Evolutionary conservation across 495 filamentous ascomycete genomes (phyloP), one percentile per base, ranked within the genome.

Genomic region (Poronia punctata): DNA sequence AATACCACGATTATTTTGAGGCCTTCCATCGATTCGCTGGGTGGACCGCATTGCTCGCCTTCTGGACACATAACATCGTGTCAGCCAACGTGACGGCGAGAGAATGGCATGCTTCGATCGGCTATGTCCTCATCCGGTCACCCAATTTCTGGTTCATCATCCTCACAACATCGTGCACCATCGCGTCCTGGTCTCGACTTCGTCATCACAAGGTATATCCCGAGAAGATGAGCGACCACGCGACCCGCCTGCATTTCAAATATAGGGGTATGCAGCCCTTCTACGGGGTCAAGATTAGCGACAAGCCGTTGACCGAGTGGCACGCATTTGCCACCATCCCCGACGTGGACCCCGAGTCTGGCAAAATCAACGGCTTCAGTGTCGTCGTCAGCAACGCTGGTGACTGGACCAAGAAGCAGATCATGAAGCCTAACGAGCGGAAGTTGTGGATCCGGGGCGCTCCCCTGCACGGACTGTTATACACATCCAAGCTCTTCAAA

Each of bases 261-360:
- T 76, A 83, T 43, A 35, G 68, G 45, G 66, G 72, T 35, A 66
- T 70, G 57, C 40, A 49, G 5, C 54, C 54, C 18, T 74, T 66
- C 67, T 80, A 67, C 52, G 61, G 76, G 49, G 60, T 67, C 18
- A 70, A 65, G 43, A 62, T 78, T 28, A 76, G 75, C 22, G 62
- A 74, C 38, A 66, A 66, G 11, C 80, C 80, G 0, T 61, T 92
- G 37, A 73, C 66, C 9, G 86, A 93, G 67, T 87, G 82, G 74
- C 86, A 93, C 62, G 74, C 80, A 6, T 93, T 93, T 48, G 86
- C 85, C 14, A 82, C 80, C 16, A 85, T 92, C 51, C 77, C 79
- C 23, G 65, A 68, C 43, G 64, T 49, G 29, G 40, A 54, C 26
- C 54, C 76, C 21, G 64, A 67, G 46, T 62, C 56, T 21, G 63